Conservation (phyloP, 208 protist genomes). For the Wallacemonas sp. region DNA sequence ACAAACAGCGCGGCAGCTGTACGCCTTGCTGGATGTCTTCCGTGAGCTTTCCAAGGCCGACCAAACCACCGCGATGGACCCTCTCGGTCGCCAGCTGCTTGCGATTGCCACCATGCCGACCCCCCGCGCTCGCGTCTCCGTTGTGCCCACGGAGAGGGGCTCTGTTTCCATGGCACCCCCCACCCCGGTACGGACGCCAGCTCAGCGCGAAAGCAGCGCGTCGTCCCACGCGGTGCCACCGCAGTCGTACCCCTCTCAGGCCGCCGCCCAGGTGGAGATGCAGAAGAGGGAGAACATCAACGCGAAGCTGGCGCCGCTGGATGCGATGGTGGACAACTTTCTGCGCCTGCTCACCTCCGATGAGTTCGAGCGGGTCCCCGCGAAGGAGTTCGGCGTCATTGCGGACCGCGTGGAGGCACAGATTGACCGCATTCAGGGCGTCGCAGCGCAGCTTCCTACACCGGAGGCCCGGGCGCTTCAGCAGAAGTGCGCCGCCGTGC, state of each 20-base stretch:
- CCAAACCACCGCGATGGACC: conserved; percentile 39
- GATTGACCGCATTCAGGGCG: conserved; percentile 37
- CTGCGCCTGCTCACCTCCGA: conserved; percentile 42
- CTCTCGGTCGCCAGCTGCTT: conserved; percentile 37
- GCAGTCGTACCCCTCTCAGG: background rate
- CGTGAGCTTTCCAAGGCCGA: conserved; percentile 32
- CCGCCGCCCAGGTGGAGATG: conserved; percentile 1
- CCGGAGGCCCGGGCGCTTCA: conserved; percentile 32
- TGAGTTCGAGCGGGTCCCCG: conserved; percentile 19
- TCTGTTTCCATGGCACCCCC: background rate
- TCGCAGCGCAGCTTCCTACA: conserved; percentile 43
- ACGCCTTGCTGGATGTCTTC: conserved; percentile 46
- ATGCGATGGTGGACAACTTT: conserved; percentile 71
- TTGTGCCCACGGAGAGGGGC: conserved; percentile 7
- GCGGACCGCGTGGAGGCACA: conserved; percentile 36
- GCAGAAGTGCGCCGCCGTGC: conserved; percentile 50
- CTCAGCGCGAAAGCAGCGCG: background rate
- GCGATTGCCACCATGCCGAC: conserved; percentile 11
- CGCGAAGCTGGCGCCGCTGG: conserved; percentile 32
- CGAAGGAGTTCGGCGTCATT: conserved; percentile 33
- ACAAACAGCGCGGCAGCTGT: conserved; percentile 34
- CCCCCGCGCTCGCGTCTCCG: conserved; percentile 8
- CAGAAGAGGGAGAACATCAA: conserved; percentile 15
- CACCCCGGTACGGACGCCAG: background rate
- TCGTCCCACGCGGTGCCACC: background rate